Percentiles rank a stretch among this genome's conserved stretches.
Evolutionary conservation across 2,329 filamentous ascomycete genomes (phyloP).

Genomic region (Aspergillus melleus): DNA sequence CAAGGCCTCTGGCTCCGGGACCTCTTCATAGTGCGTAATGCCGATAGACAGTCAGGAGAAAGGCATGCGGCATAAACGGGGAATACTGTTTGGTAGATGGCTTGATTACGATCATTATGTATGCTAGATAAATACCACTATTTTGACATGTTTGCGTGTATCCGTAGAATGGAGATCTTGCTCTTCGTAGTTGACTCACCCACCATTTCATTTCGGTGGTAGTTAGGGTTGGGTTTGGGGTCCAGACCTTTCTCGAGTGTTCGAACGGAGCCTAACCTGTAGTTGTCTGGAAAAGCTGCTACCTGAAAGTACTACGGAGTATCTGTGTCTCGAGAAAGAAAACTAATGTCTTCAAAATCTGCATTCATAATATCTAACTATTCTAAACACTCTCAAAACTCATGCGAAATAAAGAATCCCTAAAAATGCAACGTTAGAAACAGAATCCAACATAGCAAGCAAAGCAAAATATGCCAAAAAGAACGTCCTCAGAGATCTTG

Average conservation of each 20-base stretch:
- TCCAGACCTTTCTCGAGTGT: too few species aligned
- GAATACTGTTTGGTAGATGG: background rate
- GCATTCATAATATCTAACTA: background rate
- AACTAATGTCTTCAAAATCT: background rate
- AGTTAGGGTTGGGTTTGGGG: too few species aligned
- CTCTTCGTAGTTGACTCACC: background rate
- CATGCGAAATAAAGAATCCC: background rate
- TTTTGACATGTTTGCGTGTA: constrained; percentile 1
- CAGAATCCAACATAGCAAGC: background rate
- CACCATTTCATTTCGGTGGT: too few species aligned
- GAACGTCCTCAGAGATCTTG: constrained; percentile 66
- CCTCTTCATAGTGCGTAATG: constrained; percentile 22
- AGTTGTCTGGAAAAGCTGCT: too few species aligned
- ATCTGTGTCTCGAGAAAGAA: too few species aligned
- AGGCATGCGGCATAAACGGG: constrained; percentile 8
- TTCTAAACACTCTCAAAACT: background rate
- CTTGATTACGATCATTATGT: constrained; percentile 6
- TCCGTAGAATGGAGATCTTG: background rate
- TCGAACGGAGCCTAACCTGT: too few species aligned
- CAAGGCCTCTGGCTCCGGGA: constrained; percentile 8
- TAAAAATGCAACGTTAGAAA: constrained; percentile 3
- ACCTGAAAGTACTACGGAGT: too few species aligned
- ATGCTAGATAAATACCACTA: constrained; percentile 10
- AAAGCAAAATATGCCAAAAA: constrained; percentile 10
- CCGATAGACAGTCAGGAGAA: constrained; percentile 22